Evolutionary conservation across 2,329 filamentous ascomycete genomes (phyloP), one percentile per base, ranked within the genome.

Genomic region (Thielaviopsis populi): DNA sequence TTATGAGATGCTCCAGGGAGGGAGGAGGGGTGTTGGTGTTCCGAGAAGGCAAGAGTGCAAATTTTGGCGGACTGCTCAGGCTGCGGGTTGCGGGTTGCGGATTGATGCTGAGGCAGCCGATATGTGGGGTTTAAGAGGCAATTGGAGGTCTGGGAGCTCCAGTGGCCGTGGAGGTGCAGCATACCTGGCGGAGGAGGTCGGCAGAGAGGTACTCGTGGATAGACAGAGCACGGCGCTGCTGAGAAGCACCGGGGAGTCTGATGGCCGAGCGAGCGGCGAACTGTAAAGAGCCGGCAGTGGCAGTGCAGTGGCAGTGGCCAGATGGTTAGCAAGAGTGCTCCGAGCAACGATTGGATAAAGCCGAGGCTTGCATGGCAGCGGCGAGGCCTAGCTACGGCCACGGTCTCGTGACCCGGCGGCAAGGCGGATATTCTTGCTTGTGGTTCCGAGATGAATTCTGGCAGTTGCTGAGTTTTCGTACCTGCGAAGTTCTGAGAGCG

Each of bases 161-260:
- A 24, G 27, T 27, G 63, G 59, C 22, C 22, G 17, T 56, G 17
- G 30, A 30, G 53, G n/a, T 24, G 27, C 22, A 59, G 33, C 64
- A 75, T 80, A 86, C 83, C 80, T 85, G 74, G 77, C 82, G 89
- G 73, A 99, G 83, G 70, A 99, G 86, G 75, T 91, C 89, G 71
- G 91, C 90, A 71, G 94, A 96, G 73, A 92, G 87, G 80, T 96
- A 97, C 80, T 99, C 94, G 82, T 99, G 94, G 73, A 99, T 96
- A 74, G 90, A 94, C 74, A 99, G 84, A 73, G 88, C 86, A 80
- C 94, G 85, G 77, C 82, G 84, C 79, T 96, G 91, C 77, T 94
- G 87, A 70, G 78, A 82, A 71, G 82, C 75, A 71, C 85, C 82
- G 78, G 88, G 79, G 69, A 82, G 75, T 77, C 81, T 81, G 72